A percentile compares a stretch with the other conserved stretches of the same genome.
phyloP scores from a whole-genome alignment of 1,139 yeast species.

The Suhomyces ambrosiae region DNA sequence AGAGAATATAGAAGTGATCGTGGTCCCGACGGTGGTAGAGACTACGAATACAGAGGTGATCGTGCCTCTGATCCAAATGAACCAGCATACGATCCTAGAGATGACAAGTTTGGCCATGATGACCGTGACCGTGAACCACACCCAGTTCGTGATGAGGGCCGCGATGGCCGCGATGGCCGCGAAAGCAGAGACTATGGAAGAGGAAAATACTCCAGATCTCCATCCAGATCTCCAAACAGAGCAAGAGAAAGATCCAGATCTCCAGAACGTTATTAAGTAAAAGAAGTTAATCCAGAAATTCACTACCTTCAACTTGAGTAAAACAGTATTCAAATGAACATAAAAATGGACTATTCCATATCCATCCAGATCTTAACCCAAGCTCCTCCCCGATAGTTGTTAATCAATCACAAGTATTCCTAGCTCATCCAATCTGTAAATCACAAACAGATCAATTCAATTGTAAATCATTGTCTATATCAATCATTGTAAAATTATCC shows the following conservation, averaged over 20 bases:
- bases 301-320: too few species aligned
- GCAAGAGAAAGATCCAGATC: conserved; percentile 41
- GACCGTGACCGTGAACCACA: conserved; percentile 17
- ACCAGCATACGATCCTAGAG: conserved; percentile 25
- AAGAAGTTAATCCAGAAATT: too few species aligned
- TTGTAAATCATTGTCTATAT: conserved; percentile 5
- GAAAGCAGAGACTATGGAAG: conserved; percentile 22
- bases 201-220: conserved; percentile 41
- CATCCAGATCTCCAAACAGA: conserved; percentile 44
- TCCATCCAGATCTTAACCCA: conserved; percentile 23
- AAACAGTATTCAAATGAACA: too few species aligned
- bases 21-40: conserved; percentile 23
- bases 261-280: conserved; percentile 37
- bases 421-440: conserved; percentile 2
- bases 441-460: conserved; percentile 1
- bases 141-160: conserved; percentile 13
- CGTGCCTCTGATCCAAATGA: conserved; percentile 16
- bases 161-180: conserved; percentile 14
- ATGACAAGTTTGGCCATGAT: conserved; percentile 17
- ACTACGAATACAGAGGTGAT: conserved; percentile 18
- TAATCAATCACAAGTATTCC: conserved; percentile 29
- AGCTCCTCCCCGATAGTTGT: conserved; percentile 24
- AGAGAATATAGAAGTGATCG: conserved; percentile 20
- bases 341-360: too few species aligned
- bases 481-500: conserved; percentile 2